Evolutionary conservation across 257 asterid species (phyloP), one percentile per base, ranked within the genome.

Genomic region (Phtheirospermum japonicum): DNA sequence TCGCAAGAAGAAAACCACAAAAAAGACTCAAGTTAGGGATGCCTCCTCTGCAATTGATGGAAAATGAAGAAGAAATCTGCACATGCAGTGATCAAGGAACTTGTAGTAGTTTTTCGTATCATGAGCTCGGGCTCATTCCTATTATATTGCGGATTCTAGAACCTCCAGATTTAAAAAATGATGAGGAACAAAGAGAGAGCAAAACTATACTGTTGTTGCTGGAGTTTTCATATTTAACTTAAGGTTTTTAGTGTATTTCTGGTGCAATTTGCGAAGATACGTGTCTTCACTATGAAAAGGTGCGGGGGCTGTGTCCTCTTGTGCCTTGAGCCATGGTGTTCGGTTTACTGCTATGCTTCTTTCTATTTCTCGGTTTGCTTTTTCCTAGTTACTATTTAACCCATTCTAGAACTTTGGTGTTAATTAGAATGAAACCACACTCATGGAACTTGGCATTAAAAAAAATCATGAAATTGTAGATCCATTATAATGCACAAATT

Each of bases 1-100:
- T 56, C 31, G 40, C 55, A 8, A 59, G 43, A 40, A 30, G 45
- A 28, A 50, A 71, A 30, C 49, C 58, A 51, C 33, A 51, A 34
- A 57, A 9, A 55, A n/a, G 12, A 11, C 63, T 26, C 13, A 48
- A 33, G 56, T 8, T 11, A 30, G 33, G 51, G 61, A 34, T 19
- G 23, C 34, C 5, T 5, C 17, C 18, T 63, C 16, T 63, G 49
- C 9, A 33, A 11, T 5, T 31, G 19, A 20, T 20, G 26, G 32
- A 63, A 49, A 49, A 20, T 9, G 34, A 23, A 5, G 20, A 32
- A 26, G 37, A 7, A 63, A 50, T 33, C 37, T 36, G 28, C 51
- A 26, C 26, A 48, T 52, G 61, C 51, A 49, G 59, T 49, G 28
- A 46, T 10, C 2, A 20, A 64, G 45, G 57, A 16, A 63, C 13